Percentiles rank a stretch among this genome's conserved stretches.
Evolutionary conservation across 129 eudicot species (phyloP).

Genomic region (Chrysanthemum makinoi): DNA sequence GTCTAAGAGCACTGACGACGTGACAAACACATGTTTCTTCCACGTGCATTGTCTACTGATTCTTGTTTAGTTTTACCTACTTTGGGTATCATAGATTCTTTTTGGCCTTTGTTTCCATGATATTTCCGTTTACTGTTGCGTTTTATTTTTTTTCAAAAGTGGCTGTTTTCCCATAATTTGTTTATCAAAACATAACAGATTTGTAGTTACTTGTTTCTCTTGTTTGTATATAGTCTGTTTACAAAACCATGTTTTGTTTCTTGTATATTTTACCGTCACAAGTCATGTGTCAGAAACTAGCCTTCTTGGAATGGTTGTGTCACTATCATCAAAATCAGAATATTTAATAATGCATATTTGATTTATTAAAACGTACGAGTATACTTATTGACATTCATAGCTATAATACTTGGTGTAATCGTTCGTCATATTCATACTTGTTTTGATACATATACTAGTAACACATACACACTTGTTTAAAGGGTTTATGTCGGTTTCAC

Average conservation of each 20-base stretch:
- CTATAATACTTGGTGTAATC: neutral
- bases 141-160: too few species aligned
- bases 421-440: neutral
- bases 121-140: neutral
- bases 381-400: neutral
- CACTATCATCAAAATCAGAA: too few species aligned
- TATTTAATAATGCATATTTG: too few species aligned
- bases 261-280: too few species aligned
- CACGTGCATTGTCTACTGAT: constrained; percentile 6
- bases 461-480: neutral
- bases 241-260: too few species aligned
- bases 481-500: neutral
- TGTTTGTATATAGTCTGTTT: too few species aligned
- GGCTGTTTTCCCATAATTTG: too few species aligned
- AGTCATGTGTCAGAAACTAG: too few species aligned
- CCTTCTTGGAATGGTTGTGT: too few species aligned
- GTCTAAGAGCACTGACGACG: neutral
- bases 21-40: constrained; percentile 17
- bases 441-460: neutral
- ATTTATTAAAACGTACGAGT: neutral
- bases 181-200: too few species aligned
- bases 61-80: constrained; percentile 16
- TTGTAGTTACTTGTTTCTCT: too few species aligned
- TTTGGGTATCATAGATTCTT: constrained; percentile 10
- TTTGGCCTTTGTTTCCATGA: constrained; percentile 9